Evolutionary conservation across 108 stramenopile species (phyloP).

Genomic region (Stephanodiscus minutulus): DNA sequence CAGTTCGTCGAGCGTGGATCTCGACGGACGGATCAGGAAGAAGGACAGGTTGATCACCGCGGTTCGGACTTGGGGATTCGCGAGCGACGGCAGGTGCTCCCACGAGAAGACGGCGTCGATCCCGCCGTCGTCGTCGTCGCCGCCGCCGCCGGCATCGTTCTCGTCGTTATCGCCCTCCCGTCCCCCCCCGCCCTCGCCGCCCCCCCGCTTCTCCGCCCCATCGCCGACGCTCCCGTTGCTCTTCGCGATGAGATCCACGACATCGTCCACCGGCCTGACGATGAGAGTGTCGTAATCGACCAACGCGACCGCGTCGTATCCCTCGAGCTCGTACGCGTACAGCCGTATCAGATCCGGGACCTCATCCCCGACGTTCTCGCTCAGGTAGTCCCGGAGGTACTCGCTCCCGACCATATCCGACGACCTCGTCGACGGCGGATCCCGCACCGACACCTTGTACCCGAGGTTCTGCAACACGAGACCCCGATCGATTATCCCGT

Average conservation of each 20-base stretch:
- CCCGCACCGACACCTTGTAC: conserved; percentile 28
- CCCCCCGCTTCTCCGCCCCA: neutral
- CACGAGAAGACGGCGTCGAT: conserved; percentile 49
- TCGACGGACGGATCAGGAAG: conserved; percentile 42
- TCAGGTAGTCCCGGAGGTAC: conserved; percentile 17
- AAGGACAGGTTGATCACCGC: conserved; percentile 49
- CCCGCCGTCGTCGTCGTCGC: neutral
- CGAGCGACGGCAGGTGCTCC: conserved; percentile 36
- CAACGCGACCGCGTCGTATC: conserved; percentile 39
- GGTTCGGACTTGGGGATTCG: conserved; percentile 13
- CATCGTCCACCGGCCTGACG: conserved; percentile 35
- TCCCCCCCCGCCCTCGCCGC: neutral
- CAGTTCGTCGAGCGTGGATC: conserved; percentile 16
- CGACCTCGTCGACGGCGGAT: conserved; percentile 2
- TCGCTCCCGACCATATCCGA: conserved; percentile 20
- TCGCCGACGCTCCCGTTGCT: neutral
- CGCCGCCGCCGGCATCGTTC: neutral
- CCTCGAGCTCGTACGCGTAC: conserved; percentile 39
- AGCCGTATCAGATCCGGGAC: conserved; percentile 34
- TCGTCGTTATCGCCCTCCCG: neutral
- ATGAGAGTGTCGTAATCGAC: conserved; percentile 51
- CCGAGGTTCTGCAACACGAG: conserved; percentile 40
- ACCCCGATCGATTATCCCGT: conserved; percentile 28
- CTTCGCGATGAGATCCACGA: conserved; percentile 29
- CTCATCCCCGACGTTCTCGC: conserved; percentile 1